Base-by-base conservation (phyloP, 2,329 filamentous ascomycete genomes). In the Davidsoniella australis region DNA sequence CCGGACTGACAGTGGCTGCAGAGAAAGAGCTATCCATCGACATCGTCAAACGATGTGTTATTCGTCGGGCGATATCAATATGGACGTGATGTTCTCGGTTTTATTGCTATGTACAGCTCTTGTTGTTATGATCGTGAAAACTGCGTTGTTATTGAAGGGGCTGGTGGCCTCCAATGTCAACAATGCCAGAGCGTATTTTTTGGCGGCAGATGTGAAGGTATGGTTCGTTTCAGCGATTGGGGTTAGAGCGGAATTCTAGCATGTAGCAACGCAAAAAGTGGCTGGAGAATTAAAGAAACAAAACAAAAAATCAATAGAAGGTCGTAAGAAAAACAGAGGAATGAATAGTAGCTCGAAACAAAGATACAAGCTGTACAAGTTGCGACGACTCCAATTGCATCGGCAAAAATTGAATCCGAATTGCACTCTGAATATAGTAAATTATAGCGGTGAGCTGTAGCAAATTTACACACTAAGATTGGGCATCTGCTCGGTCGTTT, bases 1-100 rank as follows among this genome's bases (percentile, higher is more conserved):
- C 67, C 54, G 71, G 66, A 57, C 68, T 71, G 58, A 68, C 56
- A 39, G 66, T 64, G 54, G 64, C 61, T 55, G 64, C 63, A 58
- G 65, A 66, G 48, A 66, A 52, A 64, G 57, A 51, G 38, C 63
- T 63, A 58, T 64, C 60, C 54, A 66, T 64, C 51, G 69, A 63
- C 69, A 72, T 71, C 57, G 55, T 38, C 16, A 26, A 29, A 17
- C 36, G 26, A 17, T 38, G 14, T 29, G 40, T 16, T 17, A 16
- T 24, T 49, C 38, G 17, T 42, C 7, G 41, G 9, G 24, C 8
- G 2, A 9, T 33, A 33, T 33, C 29, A 33, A 4, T 33, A 33
- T 33, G 9, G 29, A 12, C 29, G 29, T 24, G 17, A 9, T 42
- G 9, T 42, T 42, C 17, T 42, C 18, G 24, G 41, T 8, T 8